phyloP scores from a whole-genome alignment of 371 early-diverging fungal species.

The Mucor sp. region DNA sequence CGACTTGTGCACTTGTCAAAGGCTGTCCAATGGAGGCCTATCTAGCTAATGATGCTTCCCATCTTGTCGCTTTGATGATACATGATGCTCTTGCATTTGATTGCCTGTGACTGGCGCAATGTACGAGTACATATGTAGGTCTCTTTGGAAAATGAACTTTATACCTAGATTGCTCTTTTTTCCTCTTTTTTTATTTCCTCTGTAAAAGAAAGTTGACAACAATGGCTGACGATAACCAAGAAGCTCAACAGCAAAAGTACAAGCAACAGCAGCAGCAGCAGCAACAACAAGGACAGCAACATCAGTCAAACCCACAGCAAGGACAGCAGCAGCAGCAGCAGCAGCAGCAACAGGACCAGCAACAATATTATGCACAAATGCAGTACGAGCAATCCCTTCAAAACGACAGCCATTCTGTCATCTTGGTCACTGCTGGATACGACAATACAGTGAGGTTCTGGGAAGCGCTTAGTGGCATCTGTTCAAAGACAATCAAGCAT shows the following conservation, averaged over 20 bases:
- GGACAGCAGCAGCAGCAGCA: conserved; percentile 27
- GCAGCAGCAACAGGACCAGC: conserved; percentile 8
- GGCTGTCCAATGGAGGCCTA: too few relatives aligned
- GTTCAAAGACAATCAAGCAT: conserved; percentile 92
- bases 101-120: too few relatives aligned
- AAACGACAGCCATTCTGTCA: conserved; percentile 77
- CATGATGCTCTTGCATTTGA: too few relatives aligned
- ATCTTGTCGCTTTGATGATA: too few relatives aligned
- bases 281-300: conserved; percentile 3
- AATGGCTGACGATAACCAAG: conserved; percentile 11
- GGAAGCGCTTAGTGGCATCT: conserved; percentile 95
- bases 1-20: too few relatives aligned
- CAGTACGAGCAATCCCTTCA: conserved; percentile 46
- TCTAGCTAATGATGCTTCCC: too few relatives aligned
- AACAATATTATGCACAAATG: conserved; percentile 48
- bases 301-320: not conserved
- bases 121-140: not conserved
- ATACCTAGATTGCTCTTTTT: not conserved
- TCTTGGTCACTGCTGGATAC: conserved; percentile 93
- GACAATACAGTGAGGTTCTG: conserved; percentile 97
- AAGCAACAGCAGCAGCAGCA: conserved; percentile 9
- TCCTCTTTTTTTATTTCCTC: not conserved
- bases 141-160: not conserved
- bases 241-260: not conserved
- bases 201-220: not conserved